A percentile compares a stretch with the other conserved stretches of the same genome.
Evolutionary conservation across 1,284 basidiomycete species (phyloP).

Genomic region (Trametes polyzona): DNA sequence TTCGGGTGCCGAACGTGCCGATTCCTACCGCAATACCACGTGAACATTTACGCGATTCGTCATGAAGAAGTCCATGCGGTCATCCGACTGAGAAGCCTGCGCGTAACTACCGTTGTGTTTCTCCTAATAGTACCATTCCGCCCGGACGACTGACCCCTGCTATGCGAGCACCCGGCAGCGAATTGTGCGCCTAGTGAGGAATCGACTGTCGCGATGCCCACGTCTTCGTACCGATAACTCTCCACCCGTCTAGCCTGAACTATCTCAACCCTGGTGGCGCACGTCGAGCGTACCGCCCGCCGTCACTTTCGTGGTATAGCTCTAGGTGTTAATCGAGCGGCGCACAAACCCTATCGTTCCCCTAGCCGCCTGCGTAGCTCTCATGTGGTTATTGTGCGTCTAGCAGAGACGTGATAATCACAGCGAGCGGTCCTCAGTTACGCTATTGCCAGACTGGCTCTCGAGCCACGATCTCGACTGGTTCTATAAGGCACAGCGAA

Average conservation of each 20-base stretch:
- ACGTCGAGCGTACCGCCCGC: no score
- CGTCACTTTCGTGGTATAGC: no score
- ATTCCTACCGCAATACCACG: not conserved
- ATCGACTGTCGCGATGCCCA: no score
- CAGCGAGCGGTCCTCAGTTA: not conserved
- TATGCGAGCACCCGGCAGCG: no score
- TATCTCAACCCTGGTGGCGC: no score
- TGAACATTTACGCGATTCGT: not conserved
- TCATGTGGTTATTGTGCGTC: not conserved
- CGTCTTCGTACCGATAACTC: no score
- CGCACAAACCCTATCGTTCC: not conserved
- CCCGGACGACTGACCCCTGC: no score
- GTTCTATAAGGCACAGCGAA: not conserved
- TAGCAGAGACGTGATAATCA: slow-evolving; percentile 1
- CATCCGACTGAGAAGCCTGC: not conserved
- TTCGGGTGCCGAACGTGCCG: not conserved
- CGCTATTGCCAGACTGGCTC: no score
- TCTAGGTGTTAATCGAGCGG: not conserved
- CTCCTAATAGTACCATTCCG: not conserved
- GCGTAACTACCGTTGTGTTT: not conserved
- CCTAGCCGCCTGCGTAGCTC: not conserved
- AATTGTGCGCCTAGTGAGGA: no score
- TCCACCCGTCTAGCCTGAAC: no score
- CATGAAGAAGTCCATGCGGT: not conserved
- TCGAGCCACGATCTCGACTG: no score